phyloP scores from a whole-genome alignment of 768 basidiomycete genomes.

The Agaricus sinodeliciosus region DNA sequence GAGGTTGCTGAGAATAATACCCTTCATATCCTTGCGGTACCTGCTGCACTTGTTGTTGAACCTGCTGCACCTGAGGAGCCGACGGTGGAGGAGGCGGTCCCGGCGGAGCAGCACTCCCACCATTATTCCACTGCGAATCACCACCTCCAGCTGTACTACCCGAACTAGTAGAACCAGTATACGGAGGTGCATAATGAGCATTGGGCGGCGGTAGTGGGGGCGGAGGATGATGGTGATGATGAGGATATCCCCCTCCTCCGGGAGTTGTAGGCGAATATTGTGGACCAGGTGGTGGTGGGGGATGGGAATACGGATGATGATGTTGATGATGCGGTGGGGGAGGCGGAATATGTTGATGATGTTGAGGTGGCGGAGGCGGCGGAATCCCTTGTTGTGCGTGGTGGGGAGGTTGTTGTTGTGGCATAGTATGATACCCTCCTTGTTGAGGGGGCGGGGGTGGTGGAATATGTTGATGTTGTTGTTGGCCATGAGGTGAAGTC shows the following conservation, averaged over 20 bases:
- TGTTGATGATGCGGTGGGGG: slow-evolving; percentile 18
- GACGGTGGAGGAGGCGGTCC: no score
- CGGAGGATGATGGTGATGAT: not conserved
- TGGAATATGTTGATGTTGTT: slow-evolving; percentile 12
- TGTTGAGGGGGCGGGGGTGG: slow-evolving; percentile 15
- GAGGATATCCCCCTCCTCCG: not conserved
- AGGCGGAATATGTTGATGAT: slow-evolving; percentile 16
- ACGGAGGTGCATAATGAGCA: slow-evolving; percentile 9
- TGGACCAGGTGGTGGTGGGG: slow-evolving; percentile 13
- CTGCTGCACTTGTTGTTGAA: slow-evolving; percentile 19
- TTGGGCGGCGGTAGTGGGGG: not conserved
- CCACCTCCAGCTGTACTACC: not conserved
- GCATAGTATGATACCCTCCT: slow-evolving; percentile 7
- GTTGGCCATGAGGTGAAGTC: slow-evolving; percentile 1
- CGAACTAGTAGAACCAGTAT: slow-evolving; percentile 2
- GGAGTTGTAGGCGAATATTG: not conserved
- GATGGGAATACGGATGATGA: slow-evolving; percentile 17
- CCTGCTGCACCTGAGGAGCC: not conserved
- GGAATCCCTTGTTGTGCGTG: slow-evolving; percentile 14
- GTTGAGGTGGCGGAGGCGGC: slow-evolving; percentile 20
- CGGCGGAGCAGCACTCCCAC: not conserved
- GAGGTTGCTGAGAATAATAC: slow-evolving; percentile 21
- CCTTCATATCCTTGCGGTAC: slow-evolving; percentile 19
- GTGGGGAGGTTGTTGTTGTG: slow-evolving; percentile 16
- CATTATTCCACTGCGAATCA: not conserved